Percentiles rank a stretch among this genome's conserved stretches.
Conservation (phyloP, 2,329 filamentous ascomycete genomes). For the Samsoniella hepiali region DNA sequence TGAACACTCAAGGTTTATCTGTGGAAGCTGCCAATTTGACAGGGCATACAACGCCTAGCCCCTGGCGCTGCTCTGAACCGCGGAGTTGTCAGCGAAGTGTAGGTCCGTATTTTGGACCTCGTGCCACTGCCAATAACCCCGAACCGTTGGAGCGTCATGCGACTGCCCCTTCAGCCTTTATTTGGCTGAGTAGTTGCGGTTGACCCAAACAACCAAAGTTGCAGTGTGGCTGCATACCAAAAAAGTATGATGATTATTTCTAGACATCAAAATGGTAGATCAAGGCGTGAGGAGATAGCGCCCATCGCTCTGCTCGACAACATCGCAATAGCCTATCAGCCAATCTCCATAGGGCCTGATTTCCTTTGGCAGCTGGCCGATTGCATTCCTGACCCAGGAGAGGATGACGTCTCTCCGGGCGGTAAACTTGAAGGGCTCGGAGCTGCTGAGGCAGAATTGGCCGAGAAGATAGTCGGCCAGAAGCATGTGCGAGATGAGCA, state of each 20-base stretch:
- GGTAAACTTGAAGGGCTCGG: slow-evolving; percentile 24
- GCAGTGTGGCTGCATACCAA: neutral
- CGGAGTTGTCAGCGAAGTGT: no score
- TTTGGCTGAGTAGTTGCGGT: no score
- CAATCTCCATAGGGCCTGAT: slow-evolving; percentile 23
- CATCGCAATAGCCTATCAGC: slow-evolving; percentile 25
- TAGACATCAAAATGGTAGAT: neutral
- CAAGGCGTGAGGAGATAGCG: slow-evolving; percentile 30
- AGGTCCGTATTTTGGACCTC: no score
- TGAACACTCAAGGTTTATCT: no score
- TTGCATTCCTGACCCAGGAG: slow-evolving; percentile 25
- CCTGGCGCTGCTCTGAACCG: no score
- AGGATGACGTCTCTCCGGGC: slow-evolving; percentile 27
- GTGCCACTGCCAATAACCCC: no score
- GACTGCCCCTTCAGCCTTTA: no score
- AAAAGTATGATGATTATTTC: neutral
- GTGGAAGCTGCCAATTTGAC: no score
- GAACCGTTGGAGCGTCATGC: no score
- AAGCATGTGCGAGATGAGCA: slow-evolving; percentile 37
- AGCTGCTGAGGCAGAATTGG: slow-evolving; percentile 23
- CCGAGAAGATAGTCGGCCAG: slow-evolving; percentile 32
- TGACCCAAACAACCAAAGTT: neutral
- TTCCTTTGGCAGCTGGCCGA: slow-evolving; percentile 21
- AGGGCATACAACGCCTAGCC: no score
- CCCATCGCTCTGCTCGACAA: slow-evolving; percentile 25